These are phyloP conservation scores for Xylaria flabelliformis DNA, from an alignment of 495 filamentous ascomycete species.

Conservation along the genomic window DNA sequence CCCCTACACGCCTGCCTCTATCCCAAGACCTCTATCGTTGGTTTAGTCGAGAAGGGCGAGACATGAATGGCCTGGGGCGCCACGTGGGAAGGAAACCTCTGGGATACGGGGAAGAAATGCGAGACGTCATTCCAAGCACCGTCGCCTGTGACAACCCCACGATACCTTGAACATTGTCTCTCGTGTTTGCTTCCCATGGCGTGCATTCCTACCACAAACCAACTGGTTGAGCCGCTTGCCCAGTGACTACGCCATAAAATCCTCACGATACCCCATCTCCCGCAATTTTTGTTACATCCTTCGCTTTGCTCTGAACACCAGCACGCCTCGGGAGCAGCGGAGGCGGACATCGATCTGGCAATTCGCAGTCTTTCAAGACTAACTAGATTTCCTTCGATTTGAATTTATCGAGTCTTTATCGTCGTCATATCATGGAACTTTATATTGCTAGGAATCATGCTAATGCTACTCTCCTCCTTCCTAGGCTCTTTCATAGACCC, in stretches of 20 bases:
- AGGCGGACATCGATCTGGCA: background rate
- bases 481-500: conserved; percentile 35
- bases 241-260: conserved; percentile 30
- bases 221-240: conserved; percentile 29
- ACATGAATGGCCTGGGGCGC: conserved; percentile 25
- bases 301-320: conserved; percentile 12
- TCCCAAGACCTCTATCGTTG: conserved; percentile 13
- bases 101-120: conserved; percentile 31
- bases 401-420: background rate
- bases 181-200: conserved; percentile 35
- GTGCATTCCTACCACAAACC: conserved; percentile 36
- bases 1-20: conserved; percentile 19
- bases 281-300: background rate
- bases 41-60: conserved; percentile 17
- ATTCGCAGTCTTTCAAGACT: background rate
- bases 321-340: background rate
- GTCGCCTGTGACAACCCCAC: conserved; percentile 42
- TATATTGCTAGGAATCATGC: conserved; percentile 38
- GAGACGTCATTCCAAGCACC: conserved; percentile 32
- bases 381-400: background rate
- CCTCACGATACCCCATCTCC: conserved; percentile 15
- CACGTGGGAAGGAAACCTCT: conserved; percentile 30
- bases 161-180: conserved; percentile 36
- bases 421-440: conserved; percentile 38
- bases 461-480: conserved; percentile 36